Conservation (phyloP, 164 flowering plant genomes). For the Magnolia kwangsiensis region DNA sequence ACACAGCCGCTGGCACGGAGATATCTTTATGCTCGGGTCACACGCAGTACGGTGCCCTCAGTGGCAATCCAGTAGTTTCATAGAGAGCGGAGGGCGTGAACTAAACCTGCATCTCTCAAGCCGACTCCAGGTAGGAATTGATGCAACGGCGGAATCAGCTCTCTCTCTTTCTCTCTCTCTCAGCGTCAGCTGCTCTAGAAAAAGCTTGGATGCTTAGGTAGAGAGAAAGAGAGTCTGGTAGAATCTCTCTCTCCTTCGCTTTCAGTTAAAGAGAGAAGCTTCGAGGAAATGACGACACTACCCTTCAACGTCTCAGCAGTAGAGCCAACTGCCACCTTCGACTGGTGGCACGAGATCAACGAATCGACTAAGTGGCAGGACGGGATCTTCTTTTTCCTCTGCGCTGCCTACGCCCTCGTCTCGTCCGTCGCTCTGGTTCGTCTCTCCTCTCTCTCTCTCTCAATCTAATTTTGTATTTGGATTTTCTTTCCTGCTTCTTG, state of each 20-base stretch:
- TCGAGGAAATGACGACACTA: slow-evolving; percentile 9
- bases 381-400: slow-evolving; percentile 77
- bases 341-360: slow-evolving; percentile 92
- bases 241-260: background rate
- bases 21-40: too few relatives aligned
- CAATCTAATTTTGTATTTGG: background rate
- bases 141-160: background rate
- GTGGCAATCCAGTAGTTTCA: background rate
- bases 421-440: slow-evolving; percentile 79
- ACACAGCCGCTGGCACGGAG: too few relatives aligned
- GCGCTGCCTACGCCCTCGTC: slow-evolving; percentile 80
- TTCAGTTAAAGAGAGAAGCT: background rate
- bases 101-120: too few relatives aligned
- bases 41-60: too few relatives aligned
- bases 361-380: slow-evolving; percentile 82
- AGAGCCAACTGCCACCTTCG: slow-evolving; percentile 13
- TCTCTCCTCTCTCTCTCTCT: slow-evolving; percentile 15
- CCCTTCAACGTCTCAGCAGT: slow-evolving; percentile 5
- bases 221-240: background rate
- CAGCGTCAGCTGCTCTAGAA: background rate
- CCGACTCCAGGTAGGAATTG: background rate
- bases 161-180: background rate
- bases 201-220: background rate
- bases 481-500: background rate
- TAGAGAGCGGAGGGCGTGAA: background rate